A percentile compares a stretch with the other conserved stretches of the same genome.
Evolutionary conservation across 2,329 filamentous ascomycete genomes (phyloP).

Genomic region (Cadophora sp.): DNA sequence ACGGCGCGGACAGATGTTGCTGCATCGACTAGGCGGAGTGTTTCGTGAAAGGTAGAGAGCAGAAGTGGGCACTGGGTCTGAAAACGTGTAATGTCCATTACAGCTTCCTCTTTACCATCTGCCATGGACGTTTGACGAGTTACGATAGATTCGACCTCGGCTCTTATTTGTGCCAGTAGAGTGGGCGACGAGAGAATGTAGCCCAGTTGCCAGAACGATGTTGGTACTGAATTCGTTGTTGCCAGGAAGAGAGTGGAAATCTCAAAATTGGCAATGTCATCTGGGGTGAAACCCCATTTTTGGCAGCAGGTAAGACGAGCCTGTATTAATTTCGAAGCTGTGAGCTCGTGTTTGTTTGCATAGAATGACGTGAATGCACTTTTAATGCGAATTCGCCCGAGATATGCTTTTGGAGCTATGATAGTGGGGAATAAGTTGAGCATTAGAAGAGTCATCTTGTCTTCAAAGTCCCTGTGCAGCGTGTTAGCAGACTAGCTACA

Average conservation of each 20-base stretch:
- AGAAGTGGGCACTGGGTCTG: conserved; percentile 51
- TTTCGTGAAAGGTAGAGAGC: conserved; percentile 53
- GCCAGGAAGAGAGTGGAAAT: conserved; percentile 44
- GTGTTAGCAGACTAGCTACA: conserved; percentile 8
- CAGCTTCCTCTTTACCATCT: conserved; percentile 23
- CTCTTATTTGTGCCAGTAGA: conserved; percentile 41
- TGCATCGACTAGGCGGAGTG: conserved; percentile 50
- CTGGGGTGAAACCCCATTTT: conserved; percentile 41
- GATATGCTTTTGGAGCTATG: conserved; percentile 44
- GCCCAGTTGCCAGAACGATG: conserved; percentile 49
- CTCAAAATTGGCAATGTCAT: conserved; percentile 46
- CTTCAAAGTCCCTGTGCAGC: conserved; percentile 42
- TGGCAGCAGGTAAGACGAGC: conserved; percentile 43
- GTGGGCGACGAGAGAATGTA: conserved; percentile 44
- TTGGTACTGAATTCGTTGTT: conserved; percentile 49
- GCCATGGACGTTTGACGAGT: not conserved
- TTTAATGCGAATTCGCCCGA: conserved; percentile 48
- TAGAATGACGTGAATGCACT: conserved; percentile 44
- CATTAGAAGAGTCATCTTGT: conserved; percentile 42
- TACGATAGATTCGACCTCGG: conserved; percentile 42
- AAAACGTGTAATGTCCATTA: conserved; percentile 41
- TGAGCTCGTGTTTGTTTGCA: conserved; percentile 39
- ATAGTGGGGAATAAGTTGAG: conserved; percentile 45
- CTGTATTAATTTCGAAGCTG: conserved; percentile 39
- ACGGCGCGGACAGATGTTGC: conserved; percentile 50